A percentile compares a stretch with the other conserved stretches of the same genome.
Conservation (phyloP, 164 flowering plant species). For the Piper longum region DNA sequence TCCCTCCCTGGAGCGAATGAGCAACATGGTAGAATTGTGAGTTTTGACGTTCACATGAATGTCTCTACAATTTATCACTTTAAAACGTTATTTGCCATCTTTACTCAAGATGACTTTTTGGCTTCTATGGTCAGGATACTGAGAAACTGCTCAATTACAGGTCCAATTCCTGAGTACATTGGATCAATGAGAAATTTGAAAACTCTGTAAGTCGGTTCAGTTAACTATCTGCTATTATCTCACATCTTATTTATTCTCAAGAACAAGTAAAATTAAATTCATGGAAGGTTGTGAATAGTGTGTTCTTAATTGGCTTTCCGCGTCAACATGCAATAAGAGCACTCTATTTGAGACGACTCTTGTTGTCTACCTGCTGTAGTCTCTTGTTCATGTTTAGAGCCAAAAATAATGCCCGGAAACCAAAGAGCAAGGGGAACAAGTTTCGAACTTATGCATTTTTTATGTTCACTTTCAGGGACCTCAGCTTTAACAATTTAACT, state of each 20-base stretch:
- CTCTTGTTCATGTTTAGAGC: background rate
- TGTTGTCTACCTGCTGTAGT: background rate
- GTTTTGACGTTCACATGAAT: constrained; percentile 8
- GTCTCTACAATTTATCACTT: background rate
- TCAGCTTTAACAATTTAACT: constrained; percentile 53
- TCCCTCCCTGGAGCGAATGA: constrained; percentile 37
- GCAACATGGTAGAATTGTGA: constrained; percentile 28
- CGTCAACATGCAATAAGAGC: background rate
- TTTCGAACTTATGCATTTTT: no score
- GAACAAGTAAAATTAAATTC: background rate
- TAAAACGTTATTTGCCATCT: background rate
- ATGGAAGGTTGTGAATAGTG: background rate
- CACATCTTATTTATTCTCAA: background rate
- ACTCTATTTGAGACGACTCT: background rate
- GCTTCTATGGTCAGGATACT: constrained; percentile 29
- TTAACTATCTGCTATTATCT: background rate
- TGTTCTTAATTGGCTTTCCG: background rate
- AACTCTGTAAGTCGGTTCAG: constrained; percentile 28
- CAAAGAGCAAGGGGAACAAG: no score
- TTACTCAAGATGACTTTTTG: background rate
- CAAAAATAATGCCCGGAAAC: background rate
- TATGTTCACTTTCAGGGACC: constrained; percentile 34
- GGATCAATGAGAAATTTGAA: constrained; percentile 17
- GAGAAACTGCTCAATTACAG: constrained; percentile 50
- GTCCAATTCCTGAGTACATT: constrained; percentile 35